These are phyloP conservation scores for Comarum palustre DNA, from an alignment of 306 rosid genomes.

Conservation along the genomic window DNA sequence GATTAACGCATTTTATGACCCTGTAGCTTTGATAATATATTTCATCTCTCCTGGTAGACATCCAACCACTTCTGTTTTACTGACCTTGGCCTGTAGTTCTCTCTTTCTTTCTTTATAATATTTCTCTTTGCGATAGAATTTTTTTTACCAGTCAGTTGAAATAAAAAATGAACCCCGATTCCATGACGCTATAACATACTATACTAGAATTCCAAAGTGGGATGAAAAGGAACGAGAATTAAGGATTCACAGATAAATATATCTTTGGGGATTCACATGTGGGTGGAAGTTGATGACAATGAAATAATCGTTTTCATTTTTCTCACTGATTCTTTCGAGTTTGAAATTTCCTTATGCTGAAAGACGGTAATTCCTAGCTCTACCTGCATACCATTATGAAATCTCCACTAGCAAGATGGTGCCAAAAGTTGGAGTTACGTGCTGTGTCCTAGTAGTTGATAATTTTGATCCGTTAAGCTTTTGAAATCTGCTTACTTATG, in stretches of 20 bases:
- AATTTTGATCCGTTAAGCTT: background rate
- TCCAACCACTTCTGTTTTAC: background rate
- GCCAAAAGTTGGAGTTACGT: background rate
- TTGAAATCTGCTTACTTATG: background rate
- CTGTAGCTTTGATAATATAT: background rate
- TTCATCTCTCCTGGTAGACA: background rate
- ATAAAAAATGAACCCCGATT: background rate
- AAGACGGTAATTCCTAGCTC: background rate
- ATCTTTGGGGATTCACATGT: background rate
- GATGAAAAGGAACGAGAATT: background rate
- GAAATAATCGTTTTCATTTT: background rate
- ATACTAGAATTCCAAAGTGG: background rate
- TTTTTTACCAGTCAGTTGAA: background rate
- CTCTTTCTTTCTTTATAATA: background rate
- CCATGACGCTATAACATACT: background rate
- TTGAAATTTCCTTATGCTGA: background rate
- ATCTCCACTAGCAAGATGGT: background rate
- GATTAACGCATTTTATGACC: background rate
- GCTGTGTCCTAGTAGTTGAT: background rate
- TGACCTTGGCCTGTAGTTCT: background rate
- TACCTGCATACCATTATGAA: background rate
- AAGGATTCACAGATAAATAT: background rate
- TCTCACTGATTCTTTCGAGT: background rate
- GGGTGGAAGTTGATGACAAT: background rate
- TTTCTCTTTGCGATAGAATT: background rate